phyloP scores from a whole-genome alignment of 2,329 filamentous ascomycete species.

The Diaporthe ampelina region DNA sequence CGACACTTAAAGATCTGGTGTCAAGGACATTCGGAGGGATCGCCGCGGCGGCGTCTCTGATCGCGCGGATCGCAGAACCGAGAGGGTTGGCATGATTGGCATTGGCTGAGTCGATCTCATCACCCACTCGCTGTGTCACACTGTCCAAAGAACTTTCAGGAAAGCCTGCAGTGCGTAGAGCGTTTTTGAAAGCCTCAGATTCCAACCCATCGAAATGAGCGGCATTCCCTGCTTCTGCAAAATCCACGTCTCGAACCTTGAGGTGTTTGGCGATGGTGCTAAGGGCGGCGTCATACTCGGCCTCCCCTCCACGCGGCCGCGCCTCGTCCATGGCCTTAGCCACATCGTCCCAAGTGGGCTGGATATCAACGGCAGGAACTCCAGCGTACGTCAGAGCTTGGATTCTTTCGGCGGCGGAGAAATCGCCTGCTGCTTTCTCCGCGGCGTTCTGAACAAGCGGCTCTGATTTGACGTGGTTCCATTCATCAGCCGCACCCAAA shows the following conservation, averaged over 20 bases:
- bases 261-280: not conserved
- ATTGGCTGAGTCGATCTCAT: not conserved
- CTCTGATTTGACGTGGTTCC: not conserved
- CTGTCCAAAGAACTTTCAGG: not conserved
- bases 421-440: too few relatives aligned
- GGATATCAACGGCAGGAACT: not conserved
- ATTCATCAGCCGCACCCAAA: not conserved
- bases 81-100: not conserved
- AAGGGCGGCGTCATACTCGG: not conserved
- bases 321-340: not conserved
- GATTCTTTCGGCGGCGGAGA: not conserved
- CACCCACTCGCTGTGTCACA: not conserved
- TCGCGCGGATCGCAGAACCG: not conserved
- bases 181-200: not conserved
- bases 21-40: not conserved
- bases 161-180: not conserved
- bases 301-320: not conserved
- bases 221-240: not conserved
- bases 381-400: not conserved
- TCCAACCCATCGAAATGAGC: not conserved
- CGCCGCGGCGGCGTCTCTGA: not conserved
- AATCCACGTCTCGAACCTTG: not conserved
- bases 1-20: not conserved
- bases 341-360: not conserved
- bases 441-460: not conserved